These are phyloP conservation scores for Combretum micranthum DNA, from an alignment of 345 rosid genomes.

Conservation along the genomic window DNA sequence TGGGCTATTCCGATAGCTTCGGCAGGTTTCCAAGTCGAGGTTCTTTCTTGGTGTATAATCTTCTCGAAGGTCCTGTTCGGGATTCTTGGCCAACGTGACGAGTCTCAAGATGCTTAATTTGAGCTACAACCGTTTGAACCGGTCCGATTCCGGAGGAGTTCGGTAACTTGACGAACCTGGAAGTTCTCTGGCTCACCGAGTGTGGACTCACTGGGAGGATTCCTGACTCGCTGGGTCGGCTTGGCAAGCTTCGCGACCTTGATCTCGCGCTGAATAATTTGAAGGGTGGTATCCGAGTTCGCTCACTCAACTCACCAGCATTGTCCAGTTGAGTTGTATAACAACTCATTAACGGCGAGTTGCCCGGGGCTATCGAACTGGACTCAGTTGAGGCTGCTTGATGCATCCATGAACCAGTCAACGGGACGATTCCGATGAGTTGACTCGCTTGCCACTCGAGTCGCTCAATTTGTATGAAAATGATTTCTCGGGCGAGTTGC, in stretches of 20 bases:
- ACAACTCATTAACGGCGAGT: slow-evolving; percentile 78
- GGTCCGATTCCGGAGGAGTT: slow-evolving; percentile 81
- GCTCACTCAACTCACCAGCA: slow-evolving; percentile 45
- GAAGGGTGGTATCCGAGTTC: slow-evolving; percentile 57
- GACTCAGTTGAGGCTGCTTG: slow-evolving; percentile 58
- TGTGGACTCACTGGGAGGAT: slow-evolving; percentile 75
- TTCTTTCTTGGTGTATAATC: slow-evolving; percentile 72
- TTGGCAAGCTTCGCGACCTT: slow-evolving; percentile 59
- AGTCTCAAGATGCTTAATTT: slow-evolving; percentile 68
- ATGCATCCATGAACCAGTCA: slow-evolving; percentile 81
- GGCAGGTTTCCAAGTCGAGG: slow-evolving; percentile 67
- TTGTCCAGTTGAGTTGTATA: slow-evolving; percentile 92
- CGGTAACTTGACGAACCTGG: slow-evolving; percentile 70
- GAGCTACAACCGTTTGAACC: slow-evolving; percentile 70
- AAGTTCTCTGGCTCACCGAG: slow-evolving; percentile 88
- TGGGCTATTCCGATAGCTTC: slow-evolving; percentile 74
- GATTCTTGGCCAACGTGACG: slow-evolving; percentile 55
- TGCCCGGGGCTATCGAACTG: slow-evolving; percentile 67
- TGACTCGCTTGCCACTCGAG: slow-evolving; percentile 62
- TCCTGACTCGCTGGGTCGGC: slow-evolving; percentile 78
- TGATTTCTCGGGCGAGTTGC: slow-evolving; percentile 53
- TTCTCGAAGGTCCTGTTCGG: slow-evolving; percentile 60
- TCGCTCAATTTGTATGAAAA: slow-evolving; percentile 90
- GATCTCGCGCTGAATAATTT: slow-evolving; percentile 75
- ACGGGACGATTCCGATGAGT: slow-evolving; percentile 65